Evolutionary conservation across 345 rosid genomes (phyloP).

Genomic region (Odontarrhena argentea): DNA sequence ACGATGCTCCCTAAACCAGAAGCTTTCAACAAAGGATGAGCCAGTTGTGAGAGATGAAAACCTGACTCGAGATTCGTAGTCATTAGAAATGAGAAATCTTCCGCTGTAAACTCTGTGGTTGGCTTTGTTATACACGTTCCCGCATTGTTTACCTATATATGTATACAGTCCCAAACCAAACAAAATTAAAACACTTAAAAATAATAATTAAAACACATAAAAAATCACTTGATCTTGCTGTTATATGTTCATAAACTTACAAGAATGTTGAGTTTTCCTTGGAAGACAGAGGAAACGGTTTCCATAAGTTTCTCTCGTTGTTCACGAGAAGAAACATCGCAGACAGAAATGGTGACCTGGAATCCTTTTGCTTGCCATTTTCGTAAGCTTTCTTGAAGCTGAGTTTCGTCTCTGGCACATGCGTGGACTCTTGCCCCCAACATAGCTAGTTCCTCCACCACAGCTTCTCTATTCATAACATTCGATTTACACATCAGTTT

Average conservation of each 20-base stretch:
- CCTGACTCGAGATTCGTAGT: slow-evolving; percentile 72
- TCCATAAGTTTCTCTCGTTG: slow-evolving; percentile 26
- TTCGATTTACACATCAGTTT: not conserved
- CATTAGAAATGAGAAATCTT: slow-evolving; percentile 60
- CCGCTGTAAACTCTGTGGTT: slow-evolving; percentile 50
- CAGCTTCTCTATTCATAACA: not conserved
- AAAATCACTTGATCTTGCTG: not conserved
- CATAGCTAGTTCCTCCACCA: slow-evolving; percentile 24
- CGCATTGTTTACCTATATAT: slow-evolving; percentile 63
- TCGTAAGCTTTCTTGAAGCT: slow-evolving; percentile 19
- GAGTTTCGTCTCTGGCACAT: slow-evolving; percentile 21
- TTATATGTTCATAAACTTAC: not conserved
- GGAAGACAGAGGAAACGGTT: slow-evolving; percentile 17
- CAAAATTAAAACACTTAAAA: not conserved
- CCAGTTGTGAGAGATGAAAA: slow-evolving; percentile 72
- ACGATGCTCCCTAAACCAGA: slow-evolving; percentile 68
- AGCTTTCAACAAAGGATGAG: slow-evolving; percentile 65
- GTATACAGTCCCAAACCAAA: not conserved
- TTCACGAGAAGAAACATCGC: slow-evolving; percentile 23
- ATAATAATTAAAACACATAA: not conserved
- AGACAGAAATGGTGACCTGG: slow-evolving; percentile 24
- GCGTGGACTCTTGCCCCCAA: slow-evolving; percentile 22
- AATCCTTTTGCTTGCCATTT: slow-evolving; percentile 21
- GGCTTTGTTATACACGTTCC: slow-evolving; percentile 72
- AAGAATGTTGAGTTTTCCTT: not conserved